phyloP scores from a whole-genome alignment of 2,329 filamentous ascomycete genomes.

The Alternaria infectoria region DNA sequence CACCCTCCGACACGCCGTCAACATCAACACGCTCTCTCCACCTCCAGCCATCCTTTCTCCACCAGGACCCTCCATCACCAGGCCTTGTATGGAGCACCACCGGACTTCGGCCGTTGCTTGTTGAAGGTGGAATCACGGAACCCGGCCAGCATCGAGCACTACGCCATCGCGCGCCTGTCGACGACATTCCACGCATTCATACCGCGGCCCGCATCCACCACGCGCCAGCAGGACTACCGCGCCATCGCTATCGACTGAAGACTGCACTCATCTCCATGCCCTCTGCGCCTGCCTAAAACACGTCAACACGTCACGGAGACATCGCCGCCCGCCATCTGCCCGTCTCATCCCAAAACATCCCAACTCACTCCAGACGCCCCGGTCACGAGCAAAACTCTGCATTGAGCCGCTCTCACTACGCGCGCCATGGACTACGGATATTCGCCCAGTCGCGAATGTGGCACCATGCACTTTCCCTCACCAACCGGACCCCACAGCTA shows the following conservation, averaged over 20 bases:
- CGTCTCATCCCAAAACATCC: conserved; percentile 11
- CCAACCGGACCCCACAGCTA: conserved; percentile 74
- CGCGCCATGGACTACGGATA: conserved; percentile 57
- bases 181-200: conserved; percentile 40
- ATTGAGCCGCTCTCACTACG: conserved; percentile 7
- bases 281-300: conserved; percentile 23
- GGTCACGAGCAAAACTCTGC: no score
- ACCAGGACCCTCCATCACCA: conserved; percentile 17
- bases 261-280: conserved; percentile 28
- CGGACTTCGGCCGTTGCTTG: conserved; percentile 36
- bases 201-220: conserved; percentile 20
- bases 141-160: conserved; percentile 20
- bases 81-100: conserved; percentile 45
- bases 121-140: conserved; percentile 36
- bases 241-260: conserved; percentile 40
- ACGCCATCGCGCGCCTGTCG: conserved; percentile 22
- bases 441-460: conserved; percentile 64
- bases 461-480: conserved; percentile 84
- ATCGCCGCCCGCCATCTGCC: conserved; percentile 18
- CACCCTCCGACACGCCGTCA: conserved; percentile 26
- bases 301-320: conserved; percentile 8
- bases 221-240: conserved; percentile 15
- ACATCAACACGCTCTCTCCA: conserved; percentile 19
- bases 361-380: not conserved
- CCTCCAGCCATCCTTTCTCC: conserved; percentile 17